Percentiles rank a stretch among this genome's conserved stretches.
Evolutionary conservation across 2,329 filamentous ascomycete genomes (phyloP).

Genomic region (Pseudogymnoascus sp.): DNA sequence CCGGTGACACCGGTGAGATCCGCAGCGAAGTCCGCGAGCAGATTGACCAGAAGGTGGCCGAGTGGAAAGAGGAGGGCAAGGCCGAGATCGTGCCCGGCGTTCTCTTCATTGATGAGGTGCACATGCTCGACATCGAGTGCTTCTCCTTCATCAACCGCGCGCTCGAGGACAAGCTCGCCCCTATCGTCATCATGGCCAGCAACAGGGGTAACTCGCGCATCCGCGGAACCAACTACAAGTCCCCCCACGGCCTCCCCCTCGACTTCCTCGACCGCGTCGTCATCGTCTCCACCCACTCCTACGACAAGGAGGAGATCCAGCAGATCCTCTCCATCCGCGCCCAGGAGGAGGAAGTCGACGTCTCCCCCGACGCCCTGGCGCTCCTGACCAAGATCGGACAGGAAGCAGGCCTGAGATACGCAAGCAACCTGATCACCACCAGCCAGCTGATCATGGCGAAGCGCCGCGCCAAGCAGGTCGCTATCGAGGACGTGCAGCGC

Average conservation of each 20-base stretch:
- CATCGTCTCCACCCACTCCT: constrained; percentile 89
- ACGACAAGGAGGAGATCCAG: constrained; percentile 75
- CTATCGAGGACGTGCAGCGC: constrained; percentile 81
- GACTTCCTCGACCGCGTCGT: constrained; percentile 95
- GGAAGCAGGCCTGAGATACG: constrained; percentile 86
- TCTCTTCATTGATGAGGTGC: constrained; percentile 96
- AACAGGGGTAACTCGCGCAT: constrained; percentile 90
- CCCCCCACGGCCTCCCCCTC: constrained; percentile 86
- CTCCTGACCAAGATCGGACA: constrained; percentile 92
- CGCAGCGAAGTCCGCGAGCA: constrained; percentile 94
- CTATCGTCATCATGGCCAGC: constrained; percentile 98
- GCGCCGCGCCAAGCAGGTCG: constrained; percentile 75
- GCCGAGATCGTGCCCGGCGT: constrained; percentile 96
- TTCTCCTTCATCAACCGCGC: constrained; percentile 98
- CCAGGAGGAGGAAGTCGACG: constrained; percentile 90
- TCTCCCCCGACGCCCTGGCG: constrained; percentile 82
- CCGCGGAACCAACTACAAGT: constrained; percentile 85
- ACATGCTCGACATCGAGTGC: constrained; percentile 99
- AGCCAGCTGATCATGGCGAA: constrained; percentile 83
- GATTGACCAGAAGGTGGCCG: constrained; percentile 97
- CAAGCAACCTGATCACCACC: constrained; percentile 96
- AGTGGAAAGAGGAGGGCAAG: constrained; percentile 99
- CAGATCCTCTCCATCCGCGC: constrained; percentile 90
- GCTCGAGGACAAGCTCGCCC: constrained; percentile 86
- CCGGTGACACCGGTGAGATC: constrained; percentile 96